A percentile compares a stretch with the other conserved stretches of the same genome.
These are phyloP conservation scores for Magnusiomyces magnusii DNA, from an alignment of 1,139 yeast species.

Conservation along the genomic window DNA sequence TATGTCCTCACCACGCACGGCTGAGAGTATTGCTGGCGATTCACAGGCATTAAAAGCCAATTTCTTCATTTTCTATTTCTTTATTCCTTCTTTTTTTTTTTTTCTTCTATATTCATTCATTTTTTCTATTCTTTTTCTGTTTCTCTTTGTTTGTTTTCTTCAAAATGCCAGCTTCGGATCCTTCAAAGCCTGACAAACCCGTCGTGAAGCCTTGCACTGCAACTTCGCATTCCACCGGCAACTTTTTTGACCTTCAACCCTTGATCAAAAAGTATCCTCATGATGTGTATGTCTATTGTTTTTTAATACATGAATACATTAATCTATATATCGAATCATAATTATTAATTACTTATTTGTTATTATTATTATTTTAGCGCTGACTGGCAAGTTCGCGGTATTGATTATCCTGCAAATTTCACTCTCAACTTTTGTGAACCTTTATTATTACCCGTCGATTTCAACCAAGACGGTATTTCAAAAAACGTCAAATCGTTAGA, in stretches of 20 bases:
- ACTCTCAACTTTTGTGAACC: constrained; percentile 72
- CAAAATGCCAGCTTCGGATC: neutral
- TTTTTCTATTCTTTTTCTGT: no score
- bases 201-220: constrained; percentile 21
- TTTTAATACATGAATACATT: neutral
- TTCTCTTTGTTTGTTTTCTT: no score
- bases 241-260: constrained; percentile 29
- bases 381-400: constrained; percentile 61
- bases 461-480: constrained; percentile 11
- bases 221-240: constrained; percentile 28
- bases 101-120: no score
- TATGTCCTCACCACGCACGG: no score
- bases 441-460: constrained; percentile 33
- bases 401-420: constrained; percentile 65
- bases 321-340: neutral
- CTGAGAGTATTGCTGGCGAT: no score
- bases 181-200: neutral
- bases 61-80: no score
- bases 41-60: no score
- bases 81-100: no score
- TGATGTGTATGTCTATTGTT: constrained; percentile 6
- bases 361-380: neutral
- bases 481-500: neutral
- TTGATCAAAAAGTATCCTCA: constrained; percentile 17
- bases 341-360: neutral